Base-by-base conservation (phyloP, 805 yeast genomes). In the Nakazawaea ambrosiae region DNA sequence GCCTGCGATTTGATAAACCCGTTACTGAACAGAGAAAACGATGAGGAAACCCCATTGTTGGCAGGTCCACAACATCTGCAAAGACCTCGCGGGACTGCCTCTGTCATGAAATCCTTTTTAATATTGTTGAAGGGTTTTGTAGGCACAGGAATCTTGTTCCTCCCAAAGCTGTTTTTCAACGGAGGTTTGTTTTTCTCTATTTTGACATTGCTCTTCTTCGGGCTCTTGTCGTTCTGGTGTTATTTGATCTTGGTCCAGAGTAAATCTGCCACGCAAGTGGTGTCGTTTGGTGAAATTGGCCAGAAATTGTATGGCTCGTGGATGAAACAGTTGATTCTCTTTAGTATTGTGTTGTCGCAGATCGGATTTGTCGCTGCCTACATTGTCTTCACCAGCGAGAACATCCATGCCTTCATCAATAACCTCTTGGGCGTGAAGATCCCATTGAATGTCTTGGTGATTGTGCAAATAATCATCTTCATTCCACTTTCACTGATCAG, bases 251-350 rank as follows among this genome's bases (percentile, higher is more conserved):
- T 84, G 36, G 73, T 80, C 5, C 61, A 62, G 38, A 58, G 87
- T 14, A 83, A 83, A 46, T 63, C 60, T 15, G 66, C 71, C 4
- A 71, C 83, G 0, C 68, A 67, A 6, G 87, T 82, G 1, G 66
- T 84, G 0, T 77, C 89, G n/a, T 84, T 84, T 58, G 86, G 85
- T 47, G 92, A 83, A 41, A 78, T 83, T 35, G 94, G 92, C 3
- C 48, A 56, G 19, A 68, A 60, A 31, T 58, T 81, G 19, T 83
- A 76, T 54, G 92, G 92, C 2, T 55, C 55, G 2, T 72, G 78
- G 70, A 64, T 84, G 65, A 85, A 78, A 53, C 60, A 68, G 32
- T 53, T 81, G 34, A 84, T 84, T 39, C 57, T 83, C 30, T 50
- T 66, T 11, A 80, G 90, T 1, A 70, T 84, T 38, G 73, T 81